Base-by-base conservation (phyloP, 2,329 filamentous ascomycete species). In the Fusarium newnesense region DNA sequence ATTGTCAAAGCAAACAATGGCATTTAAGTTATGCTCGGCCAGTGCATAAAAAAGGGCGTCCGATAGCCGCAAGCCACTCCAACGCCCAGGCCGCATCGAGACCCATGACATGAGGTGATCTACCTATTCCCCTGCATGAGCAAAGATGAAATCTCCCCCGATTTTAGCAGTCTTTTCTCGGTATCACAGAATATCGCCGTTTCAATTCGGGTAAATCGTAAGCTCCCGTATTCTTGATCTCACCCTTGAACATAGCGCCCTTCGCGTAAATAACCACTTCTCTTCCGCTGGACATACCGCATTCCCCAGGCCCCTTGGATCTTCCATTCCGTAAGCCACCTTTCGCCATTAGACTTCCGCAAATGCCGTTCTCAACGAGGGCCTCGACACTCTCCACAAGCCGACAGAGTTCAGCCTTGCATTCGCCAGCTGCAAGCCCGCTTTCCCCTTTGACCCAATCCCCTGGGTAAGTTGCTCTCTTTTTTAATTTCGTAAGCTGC, bases 361-460 rank as follows among this genome's bases (percentile, higher is more conserved):
- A 16, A 24, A 34, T 43, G 39, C 50, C 49, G 21, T 44, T 24
- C 54, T 6, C 32, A 26, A 42, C 9, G 40, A 13, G 47, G 70
- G 70, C 43, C 62, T 63, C 40, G 61, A 64, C 52, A 59, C 54
- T 53, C 34, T 54, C 47, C 49, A 56, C 50, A 56, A 50, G 42
- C 64, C 28, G 36, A 60, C 50, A 68, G 37, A 66, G 70, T 73
- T 73, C 70, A 73, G 70, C 70, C 70, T 30, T 53, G 50, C 61
- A 74, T 71, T 73, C 44, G 49, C 70, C 65, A 58, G n/a, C 53
- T 59, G 59, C 44, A 60, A 44, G 42, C n/a, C 40, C 53, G 4
- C 39, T 46, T 9, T n/a, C 39, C n/a, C n/a, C 3, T 21, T 46
- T 12, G 19, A 26, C 19, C 50, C 50, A 53, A 53, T 53, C 50